These are phyloP conservation scores for Biscogniauxia marginata DNA, from an alignment of 2,329 filamentous ascomycete species.

Conservation along the genomic window DNA sequence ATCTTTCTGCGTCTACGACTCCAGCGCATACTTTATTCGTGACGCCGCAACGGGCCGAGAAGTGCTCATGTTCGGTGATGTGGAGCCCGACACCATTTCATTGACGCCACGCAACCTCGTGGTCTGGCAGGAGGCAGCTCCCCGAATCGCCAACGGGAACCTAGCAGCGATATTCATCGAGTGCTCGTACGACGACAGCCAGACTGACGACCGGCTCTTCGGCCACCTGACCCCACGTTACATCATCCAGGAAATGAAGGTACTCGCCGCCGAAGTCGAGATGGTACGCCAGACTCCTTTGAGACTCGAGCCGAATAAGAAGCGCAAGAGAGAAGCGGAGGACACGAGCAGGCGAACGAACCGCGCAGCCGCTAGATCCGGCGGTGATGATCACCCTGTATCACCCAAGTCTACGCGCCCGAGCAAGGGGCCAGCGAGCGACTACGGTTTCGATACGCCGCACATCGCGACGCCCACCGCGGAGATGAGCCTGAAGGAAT, in stretches of 20 bases:
- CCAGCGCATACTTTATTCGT: constrained; percentile 90
- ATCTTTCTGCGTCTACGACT: constrained; percentile 72
- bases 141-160: constrained; percentile 71
- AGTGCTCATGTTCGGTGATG: constrained; percentile 91
- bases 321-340: constrained; percentile 61
- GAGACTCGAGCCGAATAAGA: constrained; percentile 52
- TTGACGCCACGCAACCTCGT: constrained; percentile 75
- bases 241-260: constrained; percentile 73
- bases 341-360: constrained; percentile 19
- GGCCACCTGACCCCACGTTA: constrained; percentile 86
- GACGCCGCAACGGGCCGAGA: constrained; percentile 69
- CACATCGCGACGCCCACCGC: constrained; percentile 48
- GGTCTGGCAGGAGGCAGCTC: constrained; percentile 86
- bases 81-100: constrained; percentile 87
- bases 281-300: constrained; percentile 42
- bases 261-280: constrained; percentile 70
- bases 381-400: constrained; percentile 44
- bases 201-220: constrained; percentile 75
- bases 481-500: constrained; percentile 39
- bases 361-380: constrained; percentile 15
- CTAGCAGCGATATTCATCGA: constrained; percentile 89
- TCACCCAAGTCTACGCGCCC: constrained; percentile 50
- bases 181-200: constrained; percentile 85
- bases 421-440: constrained; percentile 13
- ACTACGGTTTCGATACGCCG: constrained; percentile 36